Conservation (phyloP, 352 stramenopile genomes). For the Phytophthora hybrid region DNA sequence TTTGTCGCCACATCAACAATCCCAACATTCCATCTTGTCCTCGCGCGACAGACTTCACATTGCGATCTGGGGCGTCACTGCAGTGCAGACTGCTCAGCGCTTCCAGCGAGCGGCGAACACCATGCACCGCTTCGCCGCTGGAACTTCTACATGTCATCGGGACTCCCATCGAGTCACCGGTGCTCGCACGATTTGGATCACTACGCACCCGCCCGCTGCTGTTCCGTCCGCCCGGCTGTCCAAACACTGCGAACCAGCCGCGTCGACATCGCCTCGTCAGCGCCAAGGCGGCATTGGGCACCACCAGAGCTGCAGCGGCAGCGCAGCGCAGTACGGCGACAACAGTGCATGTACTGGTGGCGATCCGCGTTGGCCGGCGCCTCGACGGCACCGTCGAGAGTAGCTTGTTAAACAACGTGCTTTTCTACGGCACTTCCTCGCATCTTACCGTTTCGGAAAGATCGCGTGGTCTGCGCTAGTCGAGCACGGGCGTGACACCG, state of each 20-base stretch:
- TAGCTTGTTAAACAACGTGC: constrained; percentile 5
- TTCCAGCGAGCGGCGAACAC: no score
- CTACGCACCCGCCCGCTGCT: constrained; percentile 21
- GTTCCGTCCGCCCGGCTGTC: constrained; percentile 5
- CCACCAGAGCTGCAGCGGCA: not conserved
- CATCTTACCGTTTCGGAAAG: not conserved
- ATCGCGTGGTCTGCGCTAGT: not conserved
- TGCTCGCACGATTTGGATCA: constrained; percentile 27
- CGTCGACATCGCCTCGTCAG: constrained; percentile 22
- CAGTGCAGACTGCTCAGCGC: no score
- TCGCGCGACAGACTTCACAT: no score
- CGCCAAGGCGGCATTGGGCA: not conserved
- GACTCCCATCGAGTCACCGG: not conserved
- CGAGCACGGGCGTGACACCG: not conserved
- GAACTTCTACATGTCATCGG: no score
- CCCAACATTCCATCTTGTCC: no score
- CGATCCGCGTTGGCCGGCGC: not conserved
- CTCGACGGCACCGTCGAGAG: not conserved
- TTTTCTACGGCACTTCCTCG: not conserved
- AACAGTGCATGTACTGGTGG: not conserved
- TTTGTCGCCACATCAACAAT: no score
- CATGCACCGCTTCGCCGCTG: no score
- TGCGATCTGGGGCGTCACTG: no score
- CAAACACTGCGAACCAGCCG: constrained; percentile 12
- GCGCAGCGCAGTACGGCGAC: not conserved